phyloP scores from a whole-genome alignment of 2,329 filamentous ascomycete genomes.

The Pleurostoma richardsiae region DNA sequence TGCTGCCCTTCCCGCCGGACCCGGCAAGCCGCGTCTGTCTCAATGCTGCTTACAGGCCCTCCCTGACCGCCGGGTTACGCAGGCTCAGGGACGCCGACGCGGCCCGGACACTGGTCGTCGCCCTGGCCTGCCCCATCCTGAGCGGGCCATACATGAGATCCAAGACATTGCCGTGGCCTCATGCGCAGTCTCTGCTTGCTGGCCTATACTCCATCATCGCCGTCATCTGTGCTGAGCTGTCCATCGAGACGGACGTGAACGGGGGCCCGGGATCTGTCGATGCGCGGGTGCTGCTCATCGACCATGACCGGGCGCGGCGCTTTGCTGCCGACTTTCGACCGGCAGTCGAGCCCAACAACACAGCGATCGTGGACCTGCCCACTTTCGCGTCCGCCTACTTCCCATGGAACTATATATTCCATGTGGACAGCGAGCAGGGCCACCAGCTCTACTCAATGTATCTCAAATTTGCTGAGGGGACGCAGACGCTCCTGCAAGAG shows the following conservation, averaged over 20 bases:
- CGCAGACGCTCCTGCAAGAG: conserved; percentile 39
- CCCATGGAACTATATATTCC: conserved; percentile 62
- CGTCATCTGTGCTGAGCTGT: conserved; percentile 60
- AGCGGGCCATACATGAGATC: conserved; percentile 41
- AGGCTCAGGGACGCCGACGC: conserved; percentile 34
- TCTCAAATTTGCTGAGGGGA: conserved; percentile 38
- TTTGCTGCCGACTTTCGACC: conserved; percentile 26
- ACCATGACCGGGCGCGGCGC: conserved; percentile 42
- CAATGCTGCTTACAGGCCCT: conserved; percentile 54
- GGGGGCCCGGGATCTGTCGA: conserved; percentile 67
- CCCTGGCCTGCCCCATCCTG: conserved; percentile 59
- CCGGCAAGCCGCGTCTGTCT: conserved; percentile 47
- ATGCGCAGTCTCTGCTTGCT: conserved; percentile 70
- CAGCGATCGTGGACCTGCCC: conserved; percentile 41
- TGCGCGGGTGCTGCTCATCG: conserved; percentile 67
- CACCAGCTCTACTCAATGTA: conserved; percentile 50
- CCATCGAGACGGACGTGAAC: conserved; percentile 53
- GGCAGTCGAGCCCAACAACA: conserved; percentile 36
- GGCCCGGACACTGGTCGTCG: conserved; percentile 42
- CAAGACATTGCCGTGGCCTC: conserved; percentile 55
- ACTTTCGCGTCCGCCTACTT: conserved; percentile 48
- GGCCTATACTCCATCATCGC: conserved; percentile 75
- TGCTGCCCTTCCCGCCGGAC: conserved; percentile 59
- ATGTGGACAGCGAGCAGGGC: conserved; percentile 60
- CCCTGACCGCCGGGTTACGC: conserved; percentile 49